phyloP scores from a whole-genome alignment of 495 filamentous ascomycete species.

The Lasiosphaeria ovina region DNA sequence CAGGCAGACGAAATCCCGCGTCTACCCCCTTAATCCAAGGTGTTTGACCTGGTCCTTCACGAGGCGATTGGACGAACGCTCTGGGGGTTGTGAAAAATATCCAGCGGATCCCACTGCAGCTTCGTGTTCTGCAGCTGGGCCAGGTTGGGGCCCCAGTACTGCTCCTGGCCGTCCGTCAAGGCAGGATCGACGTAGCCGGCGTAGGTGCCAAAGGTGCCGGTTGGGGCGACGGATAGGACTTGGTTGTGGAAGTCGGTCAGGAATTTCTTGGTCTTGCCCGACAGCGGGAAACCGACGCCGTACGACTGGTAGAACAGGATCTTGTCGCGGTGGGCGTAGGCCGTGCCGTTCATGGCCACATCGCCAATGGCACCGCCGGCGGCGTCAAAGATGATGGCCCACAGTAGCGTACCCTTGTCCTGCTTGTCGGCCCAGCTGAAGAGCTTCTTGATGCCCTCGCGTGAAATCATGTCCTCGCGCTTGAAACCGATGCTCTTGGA shows the following conservation, averaged over 20 bases:
- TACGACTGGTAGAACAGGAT: slow-evolving; percentile 60
- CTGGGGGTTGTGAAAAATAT: slow-evolving; percentile 65
- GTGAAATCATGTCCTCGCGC: slow-evolving; percentile 42
- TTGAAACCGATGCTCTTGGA: slow-evolving; percentile 55
- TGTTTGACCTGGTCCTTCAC: background rate
- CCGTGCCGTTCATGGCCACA: slow-evolving; percentile 43
- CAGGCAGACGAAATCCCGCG: too few species aligned
- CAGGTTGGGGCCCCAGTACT: slow-evolving; percentile 58
- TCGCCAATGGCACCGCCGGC: slow-evolving; percentile 54
- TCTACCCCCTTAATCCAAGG: too few species aligned
- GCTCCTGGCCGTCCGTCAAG: slow-evolving; percentile 45
- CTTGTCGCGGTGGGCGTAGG: slow-evolving; percentile 60
- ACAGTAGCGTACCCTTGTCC: slow-evolving; percentile 48
- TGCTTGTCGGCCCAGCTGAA: slow-evolving; percentile 52
- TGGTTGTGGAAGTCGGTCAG: slow-evolving; percentile 49
- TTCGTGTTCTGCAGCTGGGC: slow-evolving; percentile 53
- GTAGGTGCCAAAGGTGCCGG: slow-evolving; percentile 53
- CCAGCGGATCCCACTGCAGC: slow-evolving; percentile 50
- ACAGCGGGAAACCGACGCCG: slow-evolving; percentile 49
- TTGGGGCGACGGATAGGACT: slow-evolving; percentile 28
- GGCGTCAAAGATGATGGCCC: slow-evolving; percentile 58
- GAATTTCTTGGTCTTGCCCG: slow-evolving; percentile 41
- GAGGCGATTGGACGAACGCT: slow-evolving; percentile 39
- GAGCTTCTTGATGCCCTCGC: slow-evolving; percentile 38
- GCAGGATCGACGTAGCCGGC: slow-evolving; percentile 70